phyloP scores from a whole-genome alignment of 1,284 basidiomycete species.

The Fomes fomentarius region DNA sequence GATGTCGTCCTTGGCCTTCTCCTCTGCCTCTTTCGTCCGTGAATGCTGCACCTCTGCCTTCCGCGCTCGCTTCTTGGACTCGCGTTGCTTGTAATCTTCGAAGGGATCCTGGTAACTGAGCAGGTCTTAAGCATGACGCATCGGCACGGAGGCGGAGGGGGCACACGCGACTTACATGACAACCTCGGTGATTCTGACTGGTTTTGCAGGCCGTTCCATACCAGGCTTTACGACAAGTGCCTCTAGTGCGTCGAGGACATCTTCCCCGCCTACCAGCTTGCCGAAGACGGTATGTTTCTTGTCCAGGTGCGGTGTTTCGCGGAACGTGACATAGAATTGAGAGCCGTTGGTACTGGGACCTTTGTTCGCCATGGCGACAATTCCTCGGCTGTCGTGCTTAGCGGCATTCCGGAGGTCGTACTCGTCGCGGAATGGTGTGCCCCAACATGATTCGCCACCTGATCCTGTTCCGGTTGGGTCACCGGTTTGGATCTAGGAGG shows the following conservation, averaged over 20 bases:
- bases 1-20: constrained; percentile 56
- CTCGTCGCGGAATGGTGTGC: constrained; percentile 94
- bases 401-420: constrained; percentile 83
- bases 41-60: constrained; percentile 41
- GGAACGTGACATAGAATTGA: constrained; percentile 92
- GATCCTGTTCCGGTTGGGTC: constrained; percentile 96
- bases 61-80: constrained; percentile 74
- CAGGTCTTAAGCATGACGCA: background rate
- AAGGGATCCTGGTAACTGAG: constrained; percentile 83
- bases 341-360: constrained; percentile 88
- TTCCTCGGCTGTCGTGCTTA: constrained; percentile 82
- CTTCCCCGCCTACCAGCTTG: constrained; percentile 92
- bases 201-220: constrained; percentile 85
- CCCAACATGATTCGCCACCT: constrained; percentile 95
- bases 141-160: background rate
- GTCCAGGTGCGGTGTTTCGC: constrained; percentile 76
- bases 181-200: constrained; percentile 78
- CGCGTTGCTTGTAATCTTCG: constrained; percentile 78
- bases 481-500: constrained; percentile 85
- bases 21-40: constrained; percentile 45
- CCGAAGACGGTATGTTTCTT: constrained; percentile 96
- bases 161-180: constrained; percentile 79
- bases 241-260: constrained; percentile 86
- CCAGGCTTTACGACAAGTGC: constrained; percentile 79
- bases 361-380: constrained; percentile 91